Conservation (phyloP, 805 yeast genomes). For the Yarrowia phangngaensis region DNA sequence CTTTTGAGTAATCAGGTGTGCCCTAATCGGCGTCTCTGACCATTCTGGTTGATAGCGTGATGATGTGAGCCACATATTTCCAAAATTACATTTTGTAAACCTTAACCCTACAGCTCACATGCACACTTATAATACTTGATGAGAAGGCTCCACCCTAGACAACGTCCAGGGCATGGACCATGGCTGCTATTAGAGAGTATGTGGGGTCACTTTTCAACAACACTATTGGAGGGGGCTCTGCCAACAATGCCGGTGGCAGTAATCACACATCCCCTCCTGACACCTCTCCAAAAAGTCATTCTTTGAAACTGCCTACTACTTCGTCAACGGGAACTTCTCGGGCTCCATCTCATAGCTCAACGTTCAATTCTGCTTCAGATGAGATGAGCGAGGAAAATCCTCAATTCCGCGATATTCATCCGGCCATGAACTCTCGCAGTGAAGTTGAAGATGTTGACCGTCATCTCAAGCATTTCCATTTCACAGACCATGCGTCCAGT, state of each 20-base stretch:
- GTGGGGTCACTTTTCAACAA: slow-evolving; percentile 24
- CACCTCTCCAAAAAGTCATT: slow-evolving; percentile 20
- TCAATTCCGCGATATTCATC: slow-evolving; percentile 21
- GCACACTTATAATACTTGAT: no score
- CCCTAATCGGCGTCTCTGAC: no score
- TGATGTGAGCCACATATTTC: no score
- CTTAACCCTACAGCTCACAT: no score
- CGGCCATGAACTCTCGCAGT: slow-evolving; percentile 15
- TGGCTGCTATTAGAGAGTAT: slow-evolving; percentile 22
- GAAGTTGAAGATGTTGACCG: slow-evolving; percentile 17
- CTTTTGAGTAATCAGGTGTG: no score
- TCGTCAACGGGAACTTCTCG: slow-evolving; percentile 6
- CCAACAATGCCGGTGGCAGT: not conserved
- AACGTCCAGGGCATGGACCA: slow-evolving; percentile 25
- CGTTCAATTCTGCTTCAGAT: slow-evolving; percentile 23
- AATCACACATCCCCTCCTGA: slow-evolving; percentile 6
- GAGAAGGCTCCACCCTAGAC: no score
- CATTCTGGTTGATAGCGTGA: no score
- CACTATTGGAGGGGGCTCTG: slow-evolving; percentile 8
- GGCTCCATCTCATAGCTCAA: slow-evolving; percentile 15
- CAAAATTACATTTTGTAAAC: no score
- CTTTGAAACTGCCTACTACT: slow-evolving; percentile 11
- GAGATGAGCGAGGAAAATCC: slow-evolving; percentile 18
- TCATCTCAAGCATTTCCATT: slow-evolving; percentile 16
- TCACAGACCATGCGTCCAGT: slow-evolving; percentile 5